Percentiles rank a stretch among this genome's conserved stretches.
Conservation (phyloP, 192 early-diverging fungal genomes). For the Phlyctochytrium bullatum region DNA sequence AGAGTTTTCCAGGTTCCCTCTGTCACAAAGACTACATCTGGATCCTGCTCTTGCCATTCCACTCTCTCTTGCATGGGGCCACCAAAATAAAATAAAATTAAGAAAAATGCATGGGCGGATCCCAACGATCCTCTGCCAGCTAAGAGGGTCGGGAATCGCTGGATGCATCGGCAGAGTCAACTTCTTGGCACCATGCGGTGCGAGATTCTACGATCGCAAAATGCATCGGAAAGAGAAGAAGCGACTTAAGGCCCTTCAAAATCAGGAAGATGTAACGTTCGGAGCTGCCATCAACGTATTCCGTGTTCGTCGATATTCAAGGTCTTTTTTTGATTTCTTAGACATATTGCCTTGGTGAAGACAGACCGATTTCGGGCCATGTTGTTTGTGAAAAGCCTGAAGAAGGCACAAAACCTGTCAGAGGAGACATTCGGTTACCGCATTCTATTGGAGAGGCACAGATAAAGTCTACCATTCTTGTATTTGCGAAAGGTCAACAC, state of each 20-base stretch:
- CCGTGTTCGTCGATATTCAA: too few relatives aligned
- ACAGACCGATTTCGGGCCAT: constrained; percentile 28
- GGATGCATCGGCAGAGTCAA: too few relatives aligned
- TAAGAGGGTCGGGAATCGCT: too few relatives aligned
- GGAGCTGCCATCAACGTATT: constrained; percentile 30
- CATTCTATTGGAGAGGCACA: constrained; percentile 50
- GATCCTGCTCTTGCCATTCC: too few relatives aligned
- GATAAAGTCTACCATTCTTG: constrained; percentile 54
- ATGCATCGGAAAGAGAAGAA: constrained; percentile 45
- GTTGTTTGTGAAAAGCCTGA: constrained; percentile 50
- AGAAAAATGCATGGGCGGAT: too few relatives aligned
- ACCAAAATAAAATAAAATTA: too few relatives aligned
- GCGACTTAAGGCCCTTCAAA: constrained; percentile 31
- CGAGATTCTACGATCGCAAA: constrained; percentile 43
- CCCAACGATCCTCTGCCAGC: too few relatives aligned
- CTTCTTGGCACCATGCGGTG: constrained; percentile 5
- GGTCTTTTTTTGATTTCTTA: constrained; percentile 7
- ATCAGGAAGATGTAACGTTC: constrained; percentile 39
- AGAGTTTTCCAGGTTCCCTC: too few relatives aligned
- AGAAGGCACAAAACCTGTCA: constrained; percentile 76
- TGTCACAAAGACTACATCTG: too few relatives aligned
- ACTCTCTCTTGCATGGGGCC: too few relatives aligned
- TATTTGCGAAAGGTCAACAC: constrained; percentile 84
- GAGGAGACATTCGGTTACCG: constrained; percentile 75
- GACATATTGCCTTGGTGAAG: constrained; percentile 36